These are phyloP conservation scores for Saturnispora serradocipensis DNA, from an alignment of 805 yeast genomes.

Conservation along the genomic window DNA sequence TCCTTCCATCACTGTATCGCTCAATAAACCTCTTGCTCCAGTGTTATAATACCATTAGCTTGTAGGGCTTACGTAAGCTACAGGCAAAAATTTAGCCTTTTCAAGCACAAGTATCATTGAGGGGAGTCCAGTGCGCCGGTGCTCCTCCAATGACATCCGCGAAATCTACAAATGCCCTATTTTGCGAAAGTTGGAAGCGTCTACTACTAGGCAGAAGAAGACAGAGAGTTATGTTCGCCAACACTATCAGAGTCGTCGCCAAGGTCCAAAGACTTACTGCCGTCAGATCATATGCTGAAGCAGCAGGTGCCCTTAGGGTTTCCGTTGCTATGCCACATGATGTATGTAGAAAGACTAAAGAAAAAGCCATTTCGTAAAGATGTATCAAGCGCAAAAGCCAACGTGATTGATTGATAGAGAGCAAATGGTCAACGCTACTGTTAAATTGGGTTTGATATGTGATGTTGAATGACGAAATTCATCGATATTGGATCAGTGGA, in stretches of 20 bases:
- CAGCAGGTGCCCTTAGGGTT: slow-evolving; percentile 71
- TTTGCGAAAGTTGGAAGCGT: neutral
- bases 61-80: neutral
- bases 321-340: slow-evolving; percentile 89
- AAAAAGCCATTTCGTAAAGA: too few species aligned
- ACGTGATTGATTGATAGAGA: too few species aligned
- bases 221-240: slow-evolving; percentile 45
- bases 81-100: neutral
- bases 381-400: too few species aligned
- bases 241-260: slow-evolving; percentile 50
- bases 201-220: neutral
- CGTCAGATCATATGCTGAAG: slow-evolving; percentile 87
- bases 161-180: neutral
- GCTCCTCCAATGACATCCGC: slow-evolving; percentile 1
- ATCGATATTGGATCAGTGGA: too few species aligned
- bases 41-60: neutral
- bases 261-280: slow-evolving; percentile 42
- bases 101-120: neutral
- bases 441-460: too few species aligned
- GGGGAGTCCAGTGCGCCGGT: neutral
- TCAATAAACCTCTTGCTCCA: too few species aligned
- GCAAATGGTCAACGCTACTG: too few species aligned
- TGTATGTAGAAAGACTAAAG: slow-evolving; percentile 17
- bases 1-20: neutral
- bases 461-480: too few species aligned